Conservation (phyloP, 169 alveolate species). For the Besnoitia besnoiti region DNA sequence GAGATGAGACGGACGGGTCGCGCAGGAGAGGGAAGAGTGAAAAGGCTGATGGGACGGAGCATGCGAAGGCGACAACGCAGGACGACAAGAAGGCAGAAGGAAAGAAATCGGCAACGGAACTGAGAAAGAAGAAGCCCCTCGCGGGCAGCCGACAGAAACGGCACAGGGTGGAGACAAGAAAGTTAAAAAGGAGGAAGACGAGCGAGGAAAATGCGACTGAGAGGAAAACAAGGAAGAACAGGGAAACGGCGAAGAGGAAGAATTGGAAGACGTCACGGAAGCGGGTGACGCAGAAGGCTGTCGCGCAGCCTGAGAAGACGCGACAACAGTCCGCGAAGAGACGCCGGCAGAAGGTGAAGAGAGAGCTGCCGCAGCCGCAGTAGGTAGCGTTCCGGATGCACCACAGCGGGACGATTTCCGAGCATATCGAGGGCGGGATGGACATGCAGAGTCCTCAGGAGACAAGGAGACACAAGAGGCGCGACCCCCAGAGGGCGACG, state of each 20-base stretch:
- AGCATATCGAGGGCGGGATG: too few relatives aligned
- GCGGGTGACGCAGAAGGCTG: not conserved
- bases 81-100: not conserved
- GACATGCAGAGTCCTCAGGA: too few relatives aligned
- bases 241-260: not conserved
- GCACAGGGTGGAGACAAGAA: not conserved
- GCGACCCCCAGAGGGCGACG: too few relatives aligned
- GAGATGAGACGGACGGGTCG: not conserved
- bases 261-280: not conserved
- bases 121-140: not conserved
- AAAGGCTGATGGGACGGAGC: too few relatives aligned
- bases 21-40: not conserved
- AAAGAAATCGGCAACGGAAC: not conserved
- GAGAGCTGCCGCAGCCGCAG: too few relatives aligned
- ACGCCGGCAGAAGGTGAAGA: too few relatives aligned
- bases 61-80: too few relatives aligned
- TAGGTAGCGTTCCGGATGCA: too few relatives aligned
- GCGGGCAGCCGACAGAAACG: not conserved
- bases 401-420: too few relatives aligned
- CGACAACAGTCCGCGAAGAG: too few relatives aligned
- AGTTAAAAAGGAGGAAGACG: not conserved
- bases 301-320: too few relatives aligned
- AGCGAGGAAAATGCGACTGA: not conserved
- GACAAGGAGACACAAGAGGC: too few relatives aligned
- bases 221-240: not conserved